Evolutionary conservation across 768 basidiomycete species (phyloP).

Genomic region (Pluteus cervinus): DNA sequence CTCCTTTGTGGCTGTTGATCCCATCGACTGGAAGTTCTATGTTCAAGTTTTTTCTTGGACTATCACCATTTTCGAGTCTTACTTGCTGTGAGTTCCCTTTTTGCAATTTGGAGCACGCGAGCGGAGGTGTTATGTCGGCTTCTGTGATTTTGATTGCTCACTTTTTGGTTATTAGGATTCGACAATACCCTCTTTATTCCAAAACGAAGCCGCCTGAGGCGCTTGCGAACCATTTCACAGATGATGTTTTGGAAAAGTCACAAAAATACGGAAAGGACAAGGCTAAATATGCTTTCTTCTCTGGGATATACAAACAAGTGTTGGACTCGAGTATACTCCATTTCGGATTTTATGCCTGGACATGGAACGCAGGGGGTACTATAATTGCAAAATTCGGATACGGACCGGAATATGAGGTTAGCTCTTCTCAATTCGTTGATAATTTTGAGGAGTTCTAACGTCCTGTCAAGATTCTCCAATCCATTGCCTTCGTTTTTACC

Average conservation of each 20-base stretch:
- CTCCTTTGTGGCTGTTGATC: constrained; percentile 65
- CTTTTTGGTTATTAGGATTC: constrained; percentile 37
- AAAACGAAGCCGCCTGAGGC: constrained; percentile 67
- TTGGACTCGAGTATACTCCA: constrained; percentile 68
- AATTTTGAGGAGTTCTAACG: not conserved
- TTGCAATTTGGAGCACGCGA: constrained; percentile 5
- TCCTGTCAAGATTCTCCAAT: constrained; percentile 66
- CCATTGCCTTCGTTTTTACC: constrained; percentile 68
- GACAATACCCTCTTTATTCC: constrained; percentile 83
- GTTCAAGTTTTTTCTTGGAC: constrained; percentile 76
- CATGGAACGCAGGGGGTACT: constrained; percentile 63
- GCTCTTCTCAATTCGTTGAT: constrained; percentile 12
- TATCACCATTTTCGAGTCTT: constrained; percentile 82
- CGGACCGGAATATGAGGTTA: constrained; percentile 67
- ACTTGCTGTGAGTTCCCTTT: constrained; percentile 61
- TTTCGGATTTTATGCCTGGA: constrained; percentile 76
- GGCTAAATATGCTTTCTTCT: constrained; percentile 72
- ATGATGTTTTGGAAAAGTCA: constrained; percentile 77
- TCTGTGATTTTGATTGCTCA: constrained; percentile 4
- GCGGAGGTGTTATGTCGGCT: not conserved
- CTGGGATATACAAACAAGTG: constrained; percentile 67
- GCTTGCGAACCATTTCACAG: constrained; percentile 61
- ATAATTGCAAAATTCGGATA: constrained; percentile 53
- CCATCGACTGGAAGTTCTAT: constrained; percentile 76
- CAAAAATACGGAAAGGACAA: constrained; percentile 92